Percentiles rank a stretch among this genome's conserved stretches.
Evolutionary conservation across 1,284 basidiomycete genomes (phyloP).

Genomic region (Trametes polyzona): DNA sequence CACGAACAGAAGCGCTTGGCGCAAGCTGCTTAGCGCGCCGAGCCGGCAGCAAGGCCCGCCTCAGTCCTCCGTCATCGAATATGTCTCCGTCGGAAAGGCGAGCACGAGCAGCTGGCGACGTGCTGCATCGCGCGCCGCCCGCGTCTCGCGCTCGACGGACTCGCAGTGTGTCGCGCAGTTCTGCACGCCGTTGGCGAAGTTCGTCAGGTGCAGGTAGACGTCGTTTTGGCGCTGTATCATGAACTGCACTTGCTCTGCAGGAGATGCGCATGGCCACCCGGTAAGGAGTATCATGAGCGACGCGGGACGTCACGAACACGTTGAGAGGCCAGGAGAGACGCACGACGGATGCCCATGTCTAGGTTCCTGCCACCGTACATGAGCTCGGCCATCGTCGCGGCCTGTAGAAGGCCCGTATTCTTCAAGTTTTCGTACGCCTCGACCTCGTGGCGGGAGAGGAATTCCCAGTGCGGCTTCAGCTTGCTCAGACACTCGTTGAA

Average conservation of each 20-base stretch:
- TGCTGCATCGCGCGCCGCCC: constrained; percentile 9
- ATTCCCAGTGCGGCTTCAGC: constrained; percentile 15
- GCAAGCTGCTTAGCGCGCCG: too few species aligned
- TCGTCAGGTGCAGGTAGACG: constrained; percentile 15
- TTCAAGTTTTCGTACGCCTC: constrained; percentile 9
- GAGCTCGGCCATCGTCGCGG: constrained; percentile 12
- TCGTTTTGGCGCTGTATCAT: constrained; percentile 18
- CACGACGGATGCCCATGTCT: constrained; percentile 19
- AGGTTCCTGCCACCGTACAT: constrained; percentile 25
- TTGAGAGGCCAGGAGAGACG: background rate
- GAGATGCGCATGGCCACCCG: background rate
- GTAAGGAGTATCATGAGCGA: background rate
- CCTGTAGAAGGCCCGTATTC: constrained; percentile 19
- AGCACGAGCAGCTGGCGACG: constrained; percentile 12
- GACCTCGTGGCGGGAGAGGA: constrained; percentile 7
- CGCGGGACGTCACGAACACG: background rate
- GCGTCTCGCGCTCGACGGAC: constrained; percentile 9
- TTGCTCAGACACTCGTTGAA: constrained; percentile 18
- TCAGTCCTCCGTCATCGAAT: too few species aligned
- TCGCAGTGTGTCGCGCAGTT: constrained; percentile 15
- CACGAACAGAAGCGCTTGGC: too few species aligned
- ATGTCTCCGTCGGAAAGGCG: too few species aligned
- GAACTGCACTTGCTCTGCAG: constrained; percentile 9
- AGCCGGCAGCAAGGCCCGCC: too few species aligned
- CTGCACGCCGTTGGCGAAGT: constrained; percentile 19